phyloP scores from a whole-genome alignment of 2,329 filamentous ascomycete genomes.

The Neonectria neomacrospora region DNA sequence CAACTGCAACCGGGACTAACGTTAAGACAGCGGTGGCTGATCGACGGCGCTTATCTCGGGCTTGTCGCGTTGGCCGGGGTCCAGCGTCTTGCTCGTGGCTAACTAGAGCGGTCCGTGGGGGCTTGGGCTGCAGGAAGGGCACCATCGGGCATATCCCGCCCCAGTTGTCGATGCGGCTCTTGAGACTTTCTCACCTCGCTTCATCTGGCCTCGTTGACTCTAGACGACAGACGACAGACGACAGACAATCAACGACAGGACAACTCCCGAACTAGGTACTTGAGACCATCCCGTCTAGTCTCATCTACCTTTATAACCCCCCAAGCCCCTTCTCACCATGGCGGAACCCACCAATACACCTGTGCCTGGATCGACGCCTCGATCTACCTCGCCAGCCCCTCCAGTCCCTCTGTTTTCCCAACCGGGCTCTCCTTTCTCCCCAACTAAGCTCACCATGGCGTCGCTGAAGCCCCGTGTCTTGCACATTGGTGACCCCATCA shows the following conservation, averaged over 20 bases:
- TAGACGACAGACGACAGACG: background rate
- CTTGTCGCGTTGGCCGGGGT: constrained; percentile 15
- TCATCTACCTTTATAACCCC: constrained; percentile 2
- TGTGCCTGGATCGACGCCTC: constrained; percentile 57
- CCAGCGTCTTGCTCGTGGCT: constrained; percentile 7
- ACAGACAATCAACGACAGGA: background rate
- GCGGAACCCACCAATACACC: constrained; percentile 61
- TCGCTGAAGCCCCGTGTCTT: constrained; percentile 68
- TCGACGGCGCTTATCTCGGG: constrained; percentile 26
- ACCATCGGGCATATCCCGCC: constrained; percentile 20
- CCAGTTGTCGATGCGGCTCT: constrained; percentile 26
- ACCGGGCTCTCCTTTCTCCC: constrained; percentile 42
- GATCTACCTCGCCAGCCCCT: constrained; percentile 55
- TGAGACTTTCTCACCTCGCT: constrained; percentile 12
- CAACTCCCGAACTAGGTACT: constrained; percentile 6
- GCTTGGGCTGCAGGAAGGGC: constrained; percentile 12
- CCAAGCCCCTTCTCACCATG: constrained; percentile 46
- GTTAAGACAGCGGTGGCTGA: background rate
- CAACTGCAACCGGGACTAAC: background rate
- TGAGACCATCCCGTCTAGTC: background rate
- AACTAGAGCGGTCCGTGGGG: constrained; percentile 20
- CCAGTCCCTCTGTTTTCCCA: constrained; percentile 37
- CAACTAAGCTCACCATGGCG: constrained; percentile 39
- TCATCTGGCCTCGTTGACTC: constrained; percentile 7
- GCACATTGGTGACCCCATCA: constrained; percentile 75